A percentile compares a stretch with the other conserved stretches of the same genome.
Conservation (phyloP, 1,284 basidiomycete genomes). For the Psilocybe mexicana region DNA sequence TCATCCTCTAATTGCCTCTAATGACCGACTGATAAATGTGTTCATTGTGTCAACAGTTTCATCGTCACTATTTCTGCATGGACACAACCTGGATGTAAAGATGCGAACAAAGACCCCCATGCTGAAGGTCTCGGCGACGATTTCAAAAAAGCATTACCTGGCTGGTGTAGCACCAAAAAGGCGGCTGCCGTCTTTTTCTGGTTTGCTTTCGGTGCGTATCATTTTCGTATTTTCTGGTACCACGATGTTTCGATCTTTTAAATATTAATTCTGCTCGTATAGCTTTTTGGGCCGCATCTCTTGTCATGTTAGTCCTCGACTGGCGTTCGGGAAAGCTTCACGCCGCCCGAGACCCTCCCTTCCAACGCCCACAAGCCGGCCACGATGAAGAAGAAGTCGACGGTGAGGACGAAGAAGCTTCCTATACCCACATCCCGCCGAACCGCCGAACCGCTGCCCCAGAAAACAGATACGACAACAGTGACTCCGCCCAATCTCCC, state of each 20-base stretch:
- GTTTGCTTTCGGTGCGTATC: slow-evolving; percentile 64
- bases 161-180: slow-evolving; percentile 90
- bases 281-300: slow-evolving; percentile 67
- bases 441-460: slow-evolving; percentile 27
- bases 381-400: slow-evolving; percentile 51
- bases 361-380: slow-evolving; percentile 47
- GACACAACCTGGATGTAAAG: slow-evolving; percentile 84
- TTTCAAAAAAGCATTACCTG: slow-evolving; percentile 67
- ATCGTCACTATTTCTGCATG: slow-evolving; percentile 73
- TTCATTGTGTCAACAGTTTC: slow-evolving; percentile 47
- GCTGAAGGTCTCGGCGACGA: slow-evolving; percentile 61
- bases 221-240: slow-evolving; percentile 11
- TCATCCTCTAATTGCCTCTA: neutral
- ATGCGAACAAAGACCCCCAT: slow-evolving; percentile 72
- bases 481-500: slow-evolving; percentile 42
- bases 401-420: slow-evolving; percentile 54
- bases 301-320: slow-evolving; percentile 62
- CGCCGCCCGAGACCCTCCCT: slow-evolving; percentile 69
- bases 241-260: slow-evolving; percentile 1
- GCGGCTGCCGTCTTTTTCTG: slow-evolving; percentile 87
- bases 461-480: slow-evolving; percentile 30
- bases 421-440: slow-evolving; percentile 46
- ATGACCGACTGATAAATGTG: neutral
- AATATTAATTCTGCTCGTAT: slow-evolving; percentile 6
- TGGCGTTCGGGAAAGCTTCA: slow-evolving; percentile 72